Evolutionary conservation across 768 basidiomycete genomes (phyloP).

Genomic region (Amylocystis lapponica): DNA sequence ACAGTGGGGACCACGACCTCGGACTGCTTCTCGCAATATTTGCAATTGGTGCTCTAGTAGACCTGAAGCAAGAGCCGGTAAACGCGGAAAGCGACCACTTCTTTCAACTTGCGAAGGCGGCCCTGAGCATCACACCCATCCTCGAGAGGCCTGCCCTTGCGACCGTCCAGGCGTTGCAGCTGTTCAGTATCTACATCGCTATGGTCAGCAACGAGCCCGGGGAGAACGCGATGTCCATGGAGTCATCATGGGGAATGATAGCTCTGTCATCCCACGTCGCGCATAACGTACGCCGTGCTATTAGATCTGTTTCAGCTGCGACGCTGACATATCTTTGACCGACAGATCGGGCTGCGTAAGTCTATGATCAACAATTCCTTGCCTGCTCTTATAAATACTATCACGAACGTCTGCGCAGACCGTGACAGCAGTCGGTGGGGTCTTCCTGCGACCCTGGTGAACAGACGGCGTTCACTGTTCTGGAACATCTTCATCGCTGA

Average conservation of each 20-base stretch:
- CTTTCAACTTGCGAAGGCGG: conserved; percentile 59
- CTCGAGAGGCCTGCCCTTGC: conserved; percentile 66
- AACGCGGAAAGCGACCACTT: conserved; percentile 46
- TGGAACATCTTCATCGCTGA: conserved; percentile 78
- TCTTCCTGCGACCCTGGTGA: conserved; percentile 54
- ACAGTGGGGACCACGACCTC: conserved; percentile 31
- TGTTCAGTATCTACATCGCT: conserved; percentile 64
- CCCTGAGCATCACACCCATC: conserved; percentile 61
- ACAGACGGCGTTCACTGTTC: conserved; percentile 62
- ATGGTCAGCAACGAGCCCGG: conserved; percentile 59
- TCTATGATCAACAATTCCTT: conserved; percentile 5
- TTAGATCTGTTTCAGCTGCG: too few species aligned
- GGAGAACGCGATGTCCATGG: conserved; percentile 52
- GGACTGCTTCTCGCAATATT: conserved; percentile 28
- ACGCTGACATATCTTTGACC: too few species aligned
- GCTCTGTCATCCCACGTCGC: conserved; percentile 52
- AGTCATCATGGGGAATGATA: conserved; percentile 33
- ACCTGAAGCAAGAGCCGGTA: conserved; percentile 24
- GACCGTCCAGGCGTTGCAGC: conserved; percentile 64
- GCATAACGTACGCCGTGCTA: conserved; percentile 44
- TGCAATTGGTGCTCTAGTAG: conserved; percentile 25
- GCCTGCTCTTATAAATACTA: neutral
- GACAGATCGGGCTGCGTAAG: conserved; percentile 41
- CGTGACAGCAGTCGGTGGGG: conserved; percentile 65
- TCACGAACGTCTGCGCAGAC: conserved; percentile 34